phyloP scores from a whole-genome alignment of 1,139 yeast species.

The Suhomyces guaymorum region DNA sequence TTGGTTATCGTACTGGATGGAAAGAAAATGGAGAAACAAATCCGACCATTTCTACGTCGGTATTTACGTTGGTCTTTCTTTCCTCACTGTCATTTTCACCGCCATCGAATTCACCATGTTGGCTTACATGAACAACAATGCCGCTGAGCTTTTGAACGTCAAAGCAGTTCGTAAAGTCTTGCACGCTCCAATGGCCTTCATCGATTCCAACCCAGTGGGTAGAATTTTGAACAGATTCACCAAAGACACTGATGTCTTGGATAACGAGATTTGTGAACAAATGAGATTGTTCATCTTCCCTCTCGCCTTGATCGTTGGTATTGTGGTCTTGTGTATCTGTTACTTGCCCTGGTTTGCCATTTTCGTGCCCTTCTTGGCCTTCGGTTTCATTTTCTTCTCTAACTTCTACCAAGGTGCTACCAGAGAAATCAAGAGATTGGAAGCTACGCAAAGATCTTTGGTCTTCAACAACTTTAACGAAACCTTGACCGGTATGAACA shows the following conservation, averaged over 20 bases:
- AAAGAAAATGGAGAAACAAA: constrained; percentile 23
- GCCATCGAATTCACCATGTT: constrained; percentile 54
- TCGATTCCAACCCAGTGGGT: constrained; percentile 50
- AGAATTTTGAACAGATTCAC: constrained; percentile 57
- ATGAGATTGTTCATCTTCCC: constrained; percentile 44
- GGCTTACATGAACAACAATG: constrained; percentile 52
- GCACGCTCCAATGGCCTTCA: constrained; percentile 48
- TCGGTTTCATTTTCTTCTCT: constrained; percentile 34
- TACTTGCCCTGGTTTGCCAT: constrained; percentile 51
- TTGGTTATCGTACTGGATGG: constrained; percentile 46
- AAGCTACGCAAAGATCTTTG: constrained; percentile 46
- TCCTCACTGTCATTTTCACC: constrained; percentile 49
- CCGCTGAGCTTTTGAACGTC: constrained; percentile 41
- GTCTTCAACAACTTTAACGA: constrained; percentile 50
- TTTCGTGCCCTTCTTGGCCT: constrained; percentile 42
- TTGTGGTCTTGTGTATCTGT: constrained; percentile 43
- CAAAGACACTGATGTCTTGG: constrained; percentile 49
- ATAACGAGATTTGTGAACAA: constrained; percentile 49
- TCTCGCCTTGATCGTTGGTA: constrained; percentile 42
- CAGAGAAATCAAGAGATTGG: constrained; percentile 47
- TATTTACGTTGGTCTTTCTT: constrained; percentile 29
- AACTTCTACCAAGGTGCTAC: constrained; percentile 47
- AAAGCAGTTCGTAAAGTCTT: constrained; percentile 39
- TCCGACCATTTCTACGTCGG: constrained; percentile 30
- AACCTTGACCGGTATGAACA: constrained; percentile 46